A percentile compares a stretch with the other conserved stretches of the same genome.
phyloP scores from a whole-genome alignment of 2,329 filamentous ascomycete genomes.

The Fusarium brevicatenulatum region DNA sequence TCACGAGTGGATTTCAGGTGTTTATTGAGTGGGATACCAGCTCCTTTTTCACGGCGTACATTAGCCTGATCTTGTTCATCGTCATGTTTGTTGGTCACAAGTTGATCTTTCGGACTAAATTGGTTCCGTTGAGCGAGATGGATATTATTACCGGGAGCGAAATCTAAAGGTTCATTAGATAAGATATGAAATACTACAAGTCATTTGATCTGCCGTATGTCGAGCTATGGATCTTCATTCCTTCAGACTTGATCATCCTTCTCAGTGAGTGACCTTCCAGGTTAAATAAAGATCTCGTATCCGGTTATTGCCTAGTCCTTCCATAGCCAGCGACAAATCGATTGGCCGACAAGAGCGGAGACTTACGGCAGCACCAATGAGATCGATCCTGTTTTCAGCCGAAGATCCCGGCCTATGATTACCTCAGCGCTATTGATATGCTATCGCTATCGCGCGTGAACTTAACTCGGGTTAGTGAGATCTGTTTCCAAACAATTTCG shows the following conservation, averaged over 20 bases:
- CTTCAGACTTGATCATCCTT: neutral
- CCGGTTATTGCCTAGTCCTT: neutral
- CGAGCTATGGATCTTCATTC: neutral
- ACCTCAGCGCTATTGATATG: neutral
- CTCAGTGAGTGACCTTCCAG: neutral
- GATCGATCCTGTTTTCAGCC: neutral
- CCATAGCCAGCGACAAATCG: neutral
- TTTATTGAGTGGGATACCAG: slow-evolving; percentile 31
- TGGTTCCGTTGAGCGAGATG: slow-evolving; percentile 12
- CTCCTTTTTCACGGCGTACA: slow-evolving; percentile 33
- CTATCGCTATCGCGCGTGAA: slow-evolving; percentile 14
- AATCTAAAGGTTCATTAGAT: neutral
- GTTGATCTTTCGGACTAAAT: slow-evolving; percentile 28
- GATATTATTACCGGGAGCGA: slow-evolving; percentile 11
- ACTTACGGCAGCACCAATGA: slow-evolving; percentile 10
- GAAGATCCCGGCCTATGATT: slow-evolving; percentile 26
- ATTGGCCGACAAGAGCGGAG: neutral
- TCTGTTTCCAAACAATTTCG: slow-evolving; percentile 9
- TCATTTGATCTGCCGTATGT: too few species aligned
- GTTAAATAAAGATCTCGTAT: neutral
- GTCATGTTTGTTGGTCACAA: slow-evolving; percentile 33
- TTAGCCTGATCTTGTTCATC: slow-evolving; percentile 33
- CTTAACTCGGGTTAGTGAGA: slow-evolving; percentile 1
- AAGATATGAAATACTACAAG: neutral
- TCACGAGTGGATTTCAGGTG: slow-evolving; percentile 35